Evolutionary conservation across 164 flowering plant species (phyloP).

Genomic region (Umbellularia californica): DNA sequence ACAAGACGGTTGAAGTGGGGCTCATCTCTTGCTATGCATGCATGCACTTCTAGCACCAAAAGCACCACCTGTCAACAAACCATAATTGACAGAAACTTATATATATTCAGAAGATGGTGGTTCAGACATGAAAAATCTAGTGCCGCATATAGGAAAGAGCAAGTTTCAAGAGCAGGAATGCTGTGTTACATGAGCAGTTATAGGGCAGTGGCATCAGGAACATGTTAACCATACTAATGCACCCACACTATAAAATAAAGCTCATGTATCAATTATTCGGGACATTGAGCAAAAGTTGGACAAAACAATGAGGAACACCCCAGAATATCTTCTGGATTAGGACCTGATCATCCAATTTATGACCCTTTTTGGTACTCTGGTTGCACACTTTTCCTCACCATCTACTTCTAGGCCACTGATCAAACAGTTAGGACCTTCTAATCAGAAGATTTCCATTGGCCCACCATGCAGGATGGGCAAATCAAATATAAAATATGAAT

Average conservation of each 20-base stretch:
- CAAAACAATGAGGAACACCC: not conserved
- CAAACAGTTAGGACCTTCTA: not conserved
- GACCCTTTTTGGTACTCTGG: not conserved
- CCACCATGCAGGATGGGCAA: no score
- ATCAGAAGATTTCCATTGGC: not conserved
- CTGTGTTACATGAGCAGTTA: not conserved
- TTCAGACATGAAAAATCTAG: no score
- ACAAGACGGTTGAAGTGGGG: conserved; percentile 75
- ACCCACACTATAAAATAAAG: not conserved
- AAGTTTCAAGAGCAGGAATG: not conserved
- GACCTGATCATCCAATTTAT: not conserved
- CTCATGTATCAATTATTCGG: not conserved
- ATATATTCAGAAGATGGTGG: no score
- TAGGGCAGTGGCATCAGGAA: not conserved
- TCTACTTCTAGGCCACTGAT: not conserved
- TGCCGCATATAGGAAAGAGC: not conserved
- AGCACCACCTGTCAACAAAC: conserved; percentile 70
- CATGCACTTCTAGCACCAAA: conserved; percentile 90
- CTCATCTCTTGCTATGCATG: conserved; percentile 83
- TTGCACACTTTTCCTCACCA: not conserved
- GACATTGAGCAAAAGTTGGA: not conserved
- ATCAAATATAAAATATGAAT: no score
- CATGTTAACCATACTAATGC: not conserved
- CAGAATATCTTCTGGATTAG: not conserved
- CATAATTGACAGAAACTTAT: not conserved